Evolutionary conservation across 2,329 filamentous ascomycete genomes (phyloP), one percentile per base, ranked within the genome.

Genomic region (Sporothrix pseudoabietina): DNA sequence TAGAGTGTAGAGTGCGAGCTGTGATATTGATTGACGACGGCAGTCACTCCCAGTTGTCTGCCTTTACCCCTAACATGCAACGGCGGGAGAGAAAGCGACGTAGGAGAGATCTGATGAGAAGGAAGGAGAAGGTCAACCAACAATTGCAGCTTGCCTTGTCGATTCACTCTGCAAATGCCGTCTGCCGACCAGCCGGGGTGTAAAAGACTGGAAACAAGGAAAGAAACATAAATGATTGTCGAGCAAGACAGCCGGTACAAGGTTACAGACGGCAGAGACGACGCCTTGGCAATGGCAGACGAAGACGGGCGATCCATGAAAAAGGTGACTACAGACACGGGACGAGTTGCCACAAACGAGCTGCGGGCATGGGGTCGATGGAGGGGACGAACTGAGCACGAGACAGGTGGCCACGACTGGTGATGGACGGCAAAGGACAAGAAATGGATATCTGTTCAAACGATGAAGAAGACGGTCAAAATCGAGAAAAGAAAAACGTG

Each of bases 321-420:
- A 22, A 30, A 35, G 49, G n/a, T 30, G 39, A 47, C 44, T 49
- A 14, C 14, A 49, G 44, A 66, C 63, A 66, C 63, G 59, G 63
- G 63, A 66, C 22, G 63, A n/a, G 41, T 66, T 66, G 63, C 63
- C 63, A 66, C 63, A 66, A 49, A 22, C 6, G 39, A 32, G 19
- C 26, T 41, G 3, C 63, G 41, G 63, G 41, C 49, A 44, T 41
- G 41, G 41, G 63, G 22, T 3, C 7, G 61, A 47, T 26, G 61
- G 39, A 63, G 41, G 63, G 44, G 22, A 32, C 4, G 35, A 30
- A 59, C 57, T n/a, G 44, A 69, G 66, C 19, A 55, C n/a, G 65
- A 19, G 52, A 39, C 39, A 30, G 22, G 22, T 26, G 35, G 32
- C 5, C 35, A 35, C 35, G 3, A 9, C 16, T 12, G 16, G 19